phyloP scores from a whole-genome alignment of 73 alveolate species.

The Tetrahymena malaccensis region DNA sequence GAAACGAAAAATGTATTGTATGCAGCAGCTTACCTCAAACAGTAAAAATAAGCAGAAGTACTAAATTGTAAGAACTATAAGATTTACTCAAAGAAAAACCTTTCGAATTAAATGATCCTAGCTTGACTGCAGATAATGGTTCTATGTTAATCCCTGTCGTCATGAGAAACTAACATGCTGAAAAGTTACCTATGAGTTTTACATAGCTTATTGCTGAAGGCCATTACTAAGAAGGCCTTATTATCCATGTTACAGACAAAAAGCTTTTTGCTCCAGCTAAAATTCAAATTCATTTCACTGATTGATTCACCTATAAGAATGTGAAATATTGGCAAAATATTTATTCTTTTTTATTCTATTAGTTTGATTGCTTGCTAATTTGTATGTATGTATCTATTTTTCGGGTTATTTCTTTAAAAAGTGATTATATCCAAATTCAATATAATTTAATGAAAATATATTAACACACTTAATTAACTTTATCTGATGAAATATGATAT shows the following conservation, averaged over 20 bases:
- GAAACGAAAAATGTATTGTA: slow-evolving; percentile 37
- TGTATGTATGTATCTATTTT: too few species aligned
- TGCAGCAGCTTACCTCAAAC: slow-evolving; percentile 13
- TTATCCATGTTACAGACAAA: background rate
- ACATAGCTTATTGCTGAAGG: background rate
- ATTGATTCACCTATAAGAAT: background rate
- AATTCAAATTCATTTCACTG: background rate
- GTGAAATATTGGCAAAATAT: too few species aligned
- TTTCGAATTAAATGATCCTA: background rate
- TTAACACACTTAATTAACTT: too few species aligned
- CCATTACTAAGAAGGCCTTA: background rate
- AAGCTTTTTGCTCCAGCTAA: background rate
- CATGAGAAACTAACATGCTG: background rate
- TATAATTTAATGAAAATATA: too few species aligned
- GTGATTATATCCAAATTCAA: background rate
- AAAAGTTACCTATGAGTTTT: background rate
- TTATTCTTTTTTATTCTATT: background rate
- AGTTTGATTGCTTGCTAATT: background rate
- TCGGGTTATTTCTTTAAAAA: too few species aligned
- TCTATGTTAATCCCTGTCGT: background rate
- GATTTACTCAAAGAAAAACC: background rate
- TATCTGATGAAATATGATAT: too few species aligned
- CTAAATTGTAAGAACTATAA: background rate
- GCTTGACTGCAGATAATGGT: background rate
- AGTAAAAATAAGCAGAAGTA: background rate